phyloP scores from a whole-genome alignment of 176 grass and related monocot genomes.

The Carex kokanica region DNA sequence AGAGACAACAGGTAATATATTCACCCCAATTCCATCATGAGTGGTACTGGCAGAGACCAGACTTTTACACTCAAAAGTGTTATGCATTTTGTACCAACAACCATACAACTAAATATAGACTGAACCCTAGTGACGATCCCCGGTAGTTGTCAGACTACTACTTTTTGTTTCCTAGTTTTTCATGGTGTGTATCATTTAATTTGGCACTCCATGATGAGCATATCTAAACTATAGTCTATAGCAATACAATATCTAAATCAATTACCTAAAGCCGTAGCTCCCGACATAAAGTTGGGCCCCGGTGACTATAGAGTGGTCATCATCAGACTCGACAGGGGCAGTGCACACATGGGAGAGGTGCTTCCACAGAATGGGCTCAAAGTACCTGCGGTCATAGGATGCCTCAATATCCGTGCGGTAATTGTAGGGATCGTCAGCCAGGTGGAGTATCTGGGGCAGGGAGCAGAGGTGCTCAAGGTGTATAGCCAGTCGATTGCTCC shows the following conservation, averaged over 20 bases:
- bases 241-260: not conserved
- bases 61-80: not conserved
- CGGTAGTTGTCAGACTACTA: not conserved
- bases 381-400: slow-evolving; percentile 61
- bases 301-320: slow-evolving; percentile 62
- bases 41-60: not conserved
- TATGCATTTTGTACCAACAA: slow-evolving; percentile 4
- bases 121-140: not conserved
- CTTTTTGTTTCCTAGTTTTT: not conserved
- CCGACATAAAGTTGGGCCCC: slow-evolving; percentile 72
- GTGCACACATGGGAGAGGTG: slow-evolving; percentile 91
- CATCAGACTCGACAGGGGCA: slow-evolving; percentile 71
- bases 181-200: not conserved
- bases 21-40: slow-evolving; percentile 1
- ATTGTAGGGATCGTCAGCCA: slow-evolving; percentile 53
- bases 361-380: slow-evolving; percentile 79
- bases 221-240: not conserved
- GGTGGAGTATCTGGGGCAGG: slow-evolving; percentile 78
- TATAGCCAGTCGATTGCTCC: slow-evolving; percentile 89
- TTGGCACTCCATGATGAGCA: not conserved
- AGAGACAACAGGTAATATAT: not conserved
- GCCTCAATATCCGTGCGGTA: slow-evolving; percentile 32
- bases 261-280: slow-evolving; percentile 46
- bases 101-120: slow-evolving; percentile 1
- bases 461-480: slow-evolving; percentile 93